These are phyloP conservation scores for Lasiosphaeria miniovina DNA, from an alignment of 495 filamentous ascomycete species.

Conservation along the genomic window DNA sequence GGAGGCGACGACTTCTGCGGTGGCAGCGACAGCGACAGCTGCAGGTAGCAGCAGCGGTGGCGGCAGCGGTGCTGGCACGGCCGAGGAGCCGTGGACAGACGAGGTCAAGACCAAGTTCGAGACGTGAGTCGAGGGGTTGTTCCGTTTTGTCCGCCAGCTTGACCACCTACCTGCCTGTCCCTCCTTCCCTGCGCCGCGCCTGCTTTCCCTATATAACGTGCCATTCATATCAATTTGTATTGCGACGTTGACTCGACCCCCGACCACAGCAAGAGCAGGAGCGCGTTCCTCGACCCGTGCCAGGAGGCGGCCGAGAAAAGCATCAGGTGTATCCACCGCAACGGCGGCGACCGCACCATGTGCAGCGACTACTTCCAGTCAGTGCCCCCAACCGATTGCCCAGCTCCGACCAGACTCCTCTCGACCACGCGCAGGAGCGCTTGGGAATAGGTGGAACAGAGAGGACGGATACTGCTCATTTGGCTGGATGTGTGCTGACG, in stretches of 20 bases:
- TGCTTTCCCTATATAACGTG: neutral
- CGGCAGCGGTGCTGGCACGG: neutral
- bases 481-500: slow-evolving; percentile 18
- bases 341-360: slow-evolving; percentile 79
- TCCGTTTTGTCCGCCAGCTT: too few species aligned
- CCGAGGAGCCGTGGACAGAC: slow-evolving; percentile 37
- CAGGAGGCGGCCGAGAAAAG: slow-evolving; percentile 88
- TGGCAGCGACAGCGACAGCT: neutral
- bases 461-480: neutral
- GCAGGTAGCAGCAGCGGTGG: neutral
- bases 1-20: neutral
- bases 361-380: slow-evolving; percentile 94
- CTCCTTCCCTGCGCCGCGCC: neutral
- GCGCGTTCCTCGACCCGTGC: slow-evolving; percentile 90
- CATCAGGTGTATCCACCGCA: slow-evolving; percentile 81
- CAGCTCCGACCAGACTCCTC: neutral
- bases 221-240: neutral
- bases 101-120: slow-evolving; percentile 46
- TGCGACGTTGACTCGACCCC: neutral
- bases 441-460: neutral
- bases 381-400: slow-evolving; percentile 26
- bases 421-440: too few species aligned
- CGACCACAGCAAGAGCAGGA: slow-evolving; percentile 65
- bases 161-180: neutral
- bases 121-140: slow-evolving; percentile 25